Conservation (phyloP, 768 basidiomycete species). For the Calocera cornea region DNA sequence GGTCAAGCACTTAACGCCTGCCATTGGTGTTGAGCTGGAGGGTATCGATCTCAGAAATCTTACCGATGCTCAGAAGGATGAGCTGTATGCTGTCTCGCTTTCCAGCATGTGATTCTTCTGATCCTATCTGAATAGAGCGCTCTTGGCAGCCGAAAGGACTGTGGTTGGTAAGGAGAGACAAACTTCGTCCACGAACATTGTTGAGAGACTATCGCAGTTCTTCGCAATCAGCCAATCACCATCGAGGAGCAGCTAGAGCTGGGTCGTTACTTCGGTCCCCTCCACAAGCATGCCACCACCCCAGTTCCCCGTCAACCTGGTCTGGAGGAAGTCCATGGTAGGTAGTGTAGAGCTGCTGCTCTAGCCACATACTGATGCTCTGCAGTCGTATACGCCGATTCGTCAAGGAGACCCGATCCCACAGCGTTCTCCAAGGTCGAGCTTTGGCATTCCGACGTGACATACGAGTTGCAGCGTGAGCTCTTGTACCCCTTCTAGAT, state of each 20-base stretch:
- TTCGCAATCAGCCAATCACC: constrained; percentile 58
- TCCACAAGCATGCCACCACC: constrained; percentile 75
- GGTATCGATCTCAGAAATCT: constrained; percentile 64
- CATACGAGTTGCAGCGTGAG: constrained; percentile 46
- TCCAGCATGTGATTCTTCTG: too few relatives aligned
- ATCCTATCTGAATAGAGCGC: constrained; percentile 32
- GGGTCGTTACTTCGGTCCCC: constrained; percentile 54
- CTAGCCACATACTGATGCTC: constrained; percentile 9
- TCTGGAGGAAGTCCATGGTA: constrained; percentile 63
- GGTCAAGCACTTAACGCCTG: constrained; percentile 53
- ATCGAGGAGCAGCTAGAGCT: constrained; percentile 60
- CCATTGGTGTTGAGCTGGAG: constrained; percentile 59
- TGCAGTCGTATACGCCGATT: constrained; percentile 58
- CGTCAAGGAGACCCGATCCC: constrained; percentile 42
- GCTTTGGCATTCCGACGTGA: constrained; percentile 72
- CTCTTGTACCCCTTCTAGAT: not conserved
- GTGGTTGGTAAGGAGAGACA: constrained; percentile 60
- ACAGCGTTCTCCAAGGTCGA: constrained; percentile 58
- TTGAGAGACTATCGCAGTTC: constrained; percentile 33
- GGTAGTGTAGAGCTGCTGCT: constrained; percentile 15
- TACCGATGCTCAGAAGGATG: constrained; percentile 56
- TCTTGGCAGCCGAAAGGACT: constrained; percentile 61
- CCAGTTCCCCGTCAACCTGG: constrained; percentile 57
- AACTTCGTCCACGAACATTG: too few relatives aligned
- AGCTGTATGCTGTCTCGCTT: constrained; percentile 62